phyloP scores from a whole-genome alignment of 2,329 filamentous ascomycete genomes.

The Pseudogymnoascus sp. region DNA sequence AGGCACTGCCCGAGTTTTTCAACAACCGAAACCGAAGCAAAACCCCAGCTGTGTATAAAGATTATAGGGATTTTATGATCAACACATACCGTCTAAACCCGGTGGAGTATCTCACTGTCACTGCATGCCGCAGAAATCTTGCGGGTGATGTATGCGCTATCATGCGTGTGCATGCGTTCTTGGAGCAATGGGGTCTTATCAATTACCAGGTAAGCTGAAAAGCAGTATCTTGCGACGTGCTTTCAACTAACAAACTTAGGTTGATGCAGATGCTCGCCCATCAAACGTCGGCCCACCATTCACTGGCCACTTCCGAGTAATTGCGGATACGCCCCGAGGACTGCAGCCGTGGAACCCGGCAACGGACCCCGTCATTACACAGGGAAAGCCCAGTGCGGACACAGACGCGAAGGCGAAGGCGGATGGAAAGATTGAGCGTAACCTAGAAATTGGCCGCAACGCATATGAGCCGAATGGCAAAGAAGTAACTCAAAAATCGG shows the following conservation, averaged over 20 bases:
- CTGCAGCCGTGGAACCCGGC: conserved; percentile 92
- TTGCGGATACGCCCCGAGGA: conserved; percentile 89
- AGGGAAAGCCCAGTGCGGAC: conserved; percentile 50
- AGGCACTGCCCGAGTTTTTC: conserved; percentile 95
- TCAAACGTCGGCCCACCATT: conserved; percentile 95
- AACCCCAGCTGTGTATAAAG: conserved; percentile 93
- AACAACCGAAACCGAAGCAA: conserved; percentile 98
- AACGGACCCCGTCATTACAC: conserved; percentile 60
- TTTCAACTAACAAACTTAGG: conserved; percentile 47
- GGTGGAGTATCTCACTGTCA: conserved; percentile 92
- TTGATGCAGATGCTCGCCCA: conserved; percentile 89
- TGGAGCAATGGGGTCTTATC: conserved; percentile 97
- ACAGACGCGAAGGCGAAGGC: conserved; percentile 50
- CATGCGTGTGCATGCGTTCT: conserved; percentile 95
- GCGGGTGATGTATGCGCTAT: conserved; percentile 98
- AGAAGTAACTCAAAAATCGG: conserved; percentile 60
- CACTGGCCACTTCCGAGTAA: conserved; percentile 93
- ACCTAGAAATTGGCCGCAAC: conserved; percentile 87
- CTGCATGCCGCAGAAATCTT: conserved; percentile 86
- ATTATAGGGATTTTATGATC: conserved; percentile 99
- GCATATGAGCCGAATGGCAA: conserved; percentile 92
- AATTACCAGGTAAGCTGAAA: conserved; percentile 77
- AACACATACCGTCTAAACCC: conserved; percentile 97
- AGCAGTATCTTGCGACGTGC: background rate
- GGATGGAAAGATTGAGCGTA: conserved; percentile 67